Evolutionary conservation across 176 grass and related monocot species (phyloP).

Genomic region (Bonia amplexicaulis): DNA sequence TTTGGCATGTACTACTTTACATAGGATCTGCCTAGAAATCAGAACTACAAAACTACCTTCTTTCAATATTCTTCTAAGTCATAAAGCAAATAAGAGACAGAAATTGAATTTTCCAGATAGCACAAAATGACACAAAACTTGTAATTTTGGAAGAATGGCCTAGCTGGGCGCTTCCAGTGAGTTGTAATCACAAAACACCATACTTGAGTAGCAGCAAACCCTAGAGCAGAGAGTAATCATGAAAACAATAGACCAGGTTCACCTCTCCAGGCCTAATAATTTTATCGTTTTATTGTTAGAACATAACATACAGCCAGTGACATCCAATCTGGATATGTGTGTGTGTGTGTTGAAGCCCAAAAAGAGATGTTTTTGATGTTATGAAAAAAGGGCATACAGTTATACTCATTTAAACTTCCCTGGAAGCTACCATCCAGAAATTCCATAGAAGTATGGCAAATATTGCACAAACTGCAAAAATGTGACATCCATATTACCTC

Average conservation of each 20-base stretch:
- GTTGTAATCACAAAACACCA: background rate
- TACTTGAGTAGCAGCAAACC: background rate
- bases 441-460: background rate
- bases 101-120: background rate
- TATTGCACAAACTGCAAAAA: slow-evolving; percentile 1
- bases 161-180: background rate
- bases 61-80: background rate
- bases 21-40: background rate
- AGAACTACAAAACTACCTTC: background rate
- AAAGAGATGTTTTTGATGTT: no score
- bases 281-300: background rate
- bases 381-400: background rate
- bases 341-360: no score
- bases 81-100: background rate
- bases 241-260: background rate
- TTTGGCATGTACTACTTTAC: background rate
- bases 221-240: background rate
- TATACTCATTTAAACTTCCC: background rate
- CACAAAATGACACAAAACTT: background rate
- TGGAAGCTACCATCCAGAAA: background rate
- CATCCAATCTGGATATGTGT: background rate
- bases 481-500: background rate
- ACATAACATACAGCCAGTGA: background rate
- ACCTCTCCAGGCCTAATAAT: slow-evolving; percentile 1
- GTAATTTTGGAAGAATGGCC: background rate